Evolutionary conservation across 1,284 basidiomycete species (phyloP), one percentile per base, ranked within the genome.

Genomic region (Cutaneotrichosporon sp.): DNA sequence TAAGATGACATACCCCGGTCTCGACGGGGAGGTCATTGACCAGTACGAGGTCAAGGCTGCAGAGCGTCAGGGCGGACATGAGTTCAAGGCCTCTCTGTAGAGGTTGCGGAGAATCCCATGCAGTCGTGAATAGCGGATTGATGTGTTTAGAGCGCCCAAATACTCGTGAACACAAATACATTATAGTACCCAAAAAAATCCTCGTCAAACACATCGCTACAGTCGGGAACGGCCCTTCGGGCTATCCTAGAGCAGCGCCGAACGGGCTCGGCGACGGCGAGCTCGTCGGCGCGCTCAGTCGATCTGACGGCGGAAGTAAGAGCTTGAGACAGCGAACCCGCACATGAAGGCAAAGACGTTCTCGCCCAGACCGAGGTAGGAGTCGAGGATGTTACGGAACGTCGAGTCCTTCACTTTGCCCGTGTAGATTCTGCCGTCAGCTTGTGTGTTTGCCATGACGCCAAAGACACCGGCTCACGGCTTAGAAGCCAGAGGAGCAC

Each of bases 351-450:
- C 88, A 72, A 94, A 97, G 35, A 96, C 75, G 14, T 85, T 86
- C 74, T 97, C 93, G 52, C 93, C 93, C 24, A 93, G 76, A 20
- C 84, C 83, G 50, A 97, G 80, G 71, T 91, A 94, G 57, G 81
- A 83, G 61, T 94, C 87, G 16, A 89, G 82, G 27, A 90, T 75
- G 12, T 81, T 80, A 48, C 87, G 85, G 16, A 85, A 60, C 5
- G 85, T 89, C 4, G 84, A 79, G 64, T 96, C 88, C 47, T 83
- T 74, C 56, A 93, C 85, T 77, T 37, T 82, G 77, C 39, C 87
- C 85, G 61, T 52, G 47, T 88, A 79, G 24, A 84, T 78, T 25
- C 88, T 91, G 55, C 17, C 35, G 29, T 44, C 37, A 52, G 51
- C 35, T 17, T 10, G 6, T 3, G 8, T 32, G 5, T 3, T 25